Evolutionary conservation across 75 land plant species (phyloP), one percentile per base, ranked within the genome.

Genomic region (Pinus tabuliformis): DNA sequence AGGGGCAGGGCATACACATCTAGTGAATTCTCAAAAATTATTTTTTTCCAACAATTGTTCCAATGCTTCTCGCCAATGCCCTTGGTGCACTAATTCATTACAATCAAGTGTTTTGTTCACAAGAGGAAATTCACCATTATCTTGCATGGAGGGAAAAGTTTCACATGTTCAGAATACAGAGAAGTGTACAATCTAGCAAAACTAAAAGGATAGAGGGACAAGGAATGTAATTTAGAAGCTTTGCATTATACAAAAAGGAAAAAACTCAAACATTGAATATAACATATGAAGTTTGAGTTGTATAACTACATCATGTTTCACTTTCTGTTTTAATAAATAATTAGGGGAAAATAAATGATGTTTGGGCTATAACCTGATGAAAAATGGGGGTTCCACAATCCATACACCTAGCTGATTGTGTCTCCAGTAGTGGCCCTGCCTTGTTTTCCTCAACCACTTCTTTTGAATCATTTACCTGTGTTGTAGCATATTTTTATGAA

Each of bases 351-450:
- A 57, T 9, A 59, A 20, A 60, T 58, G 45, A 58, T 15, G n/a
- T 75, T 42, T 16, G 20, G 22, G 33, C 45, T 30, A 17, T 68
- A 75, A 97, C 99, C 91, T 97, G 99, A 73, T 95, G 97, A 77
- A 98, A 97, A 70, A 97, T 94, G 21, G 99, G 99, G 52, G 99
- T 97, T 26, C 99, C 99, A 81, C 99, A 97, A 79, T 97, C 99
- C 99, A 97, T 97, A 81, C 99, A 97, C 42, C 99, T 89, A 37
- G 99, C 99, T 64, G 99, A 90, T 58, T 97, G 99, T 18, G 99
- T 97, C 73, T 92, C 94, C 56, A 97, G 72, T 45, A 97, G 87
- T 9, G 85, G 83, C 16, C 86, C 89, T 56, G 95, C 89, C 58
- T 76, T 86, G 57, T 85, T 58, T 57, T 91, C 89, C 76, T 82